A percentile compares a stretch with the other conserved stretches of the same genome.
phyloP scores from a whole-genome alignment of 2,329 filamentous ascomycete species.

The Penicillium sp. region DNA sequence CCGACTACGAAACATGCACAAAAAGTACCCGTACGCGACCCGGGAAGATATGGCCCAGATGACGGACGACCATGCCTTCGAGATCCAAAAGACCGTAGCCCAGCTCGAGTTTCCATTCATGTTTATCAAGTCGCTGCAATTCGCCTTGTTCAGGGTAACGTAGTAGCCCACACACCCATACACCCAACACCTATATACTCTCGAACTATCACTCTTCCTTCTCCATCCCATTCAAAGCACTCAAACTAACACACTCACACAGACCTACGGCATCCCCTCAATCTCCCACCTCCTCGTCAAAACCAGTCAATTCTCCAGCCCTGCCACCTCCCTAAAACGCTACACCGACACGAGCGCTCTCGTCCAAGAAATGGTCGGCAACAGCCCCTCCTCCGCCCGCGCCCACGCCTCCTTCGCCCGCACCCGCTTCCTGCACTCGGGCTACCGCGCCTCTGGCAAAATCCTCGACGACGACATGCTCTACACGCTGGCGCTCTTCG shows the following conservation, averaged over 20 bases:
- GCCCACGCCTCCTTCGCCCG: constrained; percentile 58
- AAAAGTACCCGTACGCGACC: constrained; percentile 48
- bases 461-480: constrained; percentile 66
- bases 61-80: constrained; percentile 56
- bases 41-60: constrained; percentile 52
- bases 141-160: constrained; percentile 59
- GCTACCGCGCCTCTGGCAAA: constrained; percentile 59
- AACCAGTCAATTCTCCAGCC: constrained; percentile 52
- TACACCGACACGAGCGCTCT: constrained; percentile 56
- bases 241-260: neutral
- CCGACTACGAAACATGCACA: constrained; percentile 40
- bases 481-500: constrained; percentile 66
- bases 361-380: constrained; percentile 51
- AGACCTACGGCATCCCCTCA: constrained; percentile 60
- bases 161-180: neutral
- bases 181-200: neutral
- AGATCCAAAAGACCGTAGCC: constrained; percentile 50
- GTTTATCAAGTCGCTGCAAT: constrained; percentile 54
- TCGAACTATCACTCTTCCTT: neutral
- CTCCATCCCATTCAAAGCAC: neutral
- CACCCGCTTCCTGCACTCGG: constrained; percentile 64
- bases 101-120: constrained; percentile 60
- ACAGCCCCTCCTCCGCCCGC: constrained; percentile 48
- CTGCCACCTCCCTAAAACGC: constrained; percentile 53
- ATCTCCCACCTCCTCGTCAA: constrained; percentile 54